A percentile compares a stretch with the other conserved stretches of the same genome.
Evolutionary conservation across 192 early-diverging fungal genomes (phyloP).

Genomic region (Dissophora ornata): DNA sequence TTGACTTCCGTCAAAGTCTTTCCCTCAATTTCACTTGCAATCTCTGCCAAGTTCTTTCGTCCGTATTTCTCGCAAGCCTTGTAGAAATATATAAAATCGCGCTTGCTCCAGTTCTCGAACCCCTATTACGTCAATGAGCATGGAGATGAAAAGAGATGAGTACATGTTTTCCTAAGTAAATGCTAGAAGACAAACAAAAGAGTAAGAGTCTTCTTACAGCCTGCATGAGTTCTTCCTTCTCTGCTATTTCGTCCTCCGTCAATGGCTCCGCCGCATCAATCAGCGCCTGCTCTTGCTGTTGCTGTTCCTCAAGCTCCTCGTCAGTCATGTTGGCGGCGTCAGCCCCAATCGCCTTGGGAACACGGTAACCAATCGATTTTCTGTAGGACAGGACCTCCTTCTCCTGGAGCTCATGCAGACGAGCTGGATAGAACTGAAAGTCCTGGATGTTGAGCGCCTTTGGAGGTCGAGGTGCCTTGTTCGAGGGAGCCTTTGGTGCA

Average conservation of each 20-base stretch:
- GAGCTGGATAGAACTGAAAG: constrained; percentile 92
- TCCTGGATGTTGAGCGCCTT: constrained; percentile 80
- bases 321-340: constrained; percentile 60
- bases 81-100: constrained; percentile 89
- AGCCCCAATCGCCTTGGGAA: constrained; percentile 24
- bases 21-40: constrained; percentile 91
- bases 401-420: constrained; percentile 83
- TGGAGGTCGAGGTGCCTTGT: constrained; percentile 69
- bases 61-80: constrained; percentile 90
- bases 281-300: constrained; percentile 81
- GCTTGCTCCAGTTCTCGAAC: constrained; percentile 91
- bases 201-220: constrained; percentile 18
- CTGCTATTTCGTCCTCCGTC: constrained; percentile 87
- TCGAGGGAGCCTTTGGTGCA: constrained; percentile 64
- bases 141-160: not conserved
- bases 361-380: constrained; percentile 48
- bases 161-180: not conserved
- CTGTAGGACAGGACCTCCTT: constrained; percentile 82
- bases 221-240: constrained; percentile 69
- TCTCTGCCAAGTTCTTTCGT: constrained; percentile 73
- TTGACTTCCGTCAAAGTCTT: constrained; percentile 90
- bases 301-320: constrained; percentile 67
- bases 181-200: not conserved
- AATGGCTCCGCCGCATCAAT: constrained; percentile 91
- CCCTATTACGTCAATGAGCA: constrained; percentile 60